These are phyloP conservation scores for Coleophoma eucalyptorum DNA, from an alignment of 2,329 filamentous ascomycete species.

Conservation along the genomic window DNA sequence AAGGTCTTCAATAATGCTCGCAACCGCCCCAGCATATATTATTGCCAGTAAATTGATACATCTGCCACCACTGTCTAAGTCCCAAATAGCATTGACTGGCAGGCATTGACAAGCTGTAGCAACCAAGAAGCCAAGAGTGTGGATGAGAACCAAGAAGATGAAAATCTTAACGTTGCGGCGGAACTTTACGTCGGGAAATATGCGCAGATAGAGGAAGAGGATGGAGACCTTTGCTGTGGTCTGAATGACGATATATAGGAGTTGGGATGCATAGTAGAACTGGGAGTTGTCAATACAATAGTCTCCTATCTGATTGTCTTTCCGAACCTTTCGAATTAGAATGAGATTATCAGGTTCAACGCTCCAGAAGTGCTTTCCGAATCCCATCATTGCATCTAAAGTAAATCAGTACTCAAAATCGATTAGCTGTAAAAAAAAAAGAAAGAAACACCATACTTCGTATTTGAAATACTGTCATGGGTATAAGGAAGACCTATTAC, in stretches of 20 bases:
- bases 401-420: background rate
- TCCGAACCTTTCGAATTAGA: constrained; percentile 10
- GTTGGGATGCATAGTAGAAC: constrained; percentile 15
- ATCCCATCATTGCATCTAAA: constrained; percentile 10
- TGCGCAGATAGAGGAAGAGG: constrained; percentile 14
- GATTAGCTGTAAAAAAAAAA: background rate
- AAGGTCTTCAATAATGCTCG: constrained; percentile 66
- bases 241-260: constrained; percentile 14
- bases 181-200: constrained; percentile 12
- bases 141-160: constrained; percentile 5
- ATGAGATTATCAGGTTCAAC: constrained; percentile 7
- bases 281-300: constrained; percentile 1
- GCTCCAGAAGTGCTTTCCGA: constrained; percentile 14
- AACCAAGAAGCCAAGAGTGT: constrained; percentile 6
- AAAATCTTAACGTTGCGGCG: constrained; percentile 4
- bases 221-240: constrained; percentile 17
- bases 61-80: constrained; percentile 16
- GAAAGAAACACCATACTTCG: constrained; percentile 6
- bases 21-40: constrained; percentile 61
- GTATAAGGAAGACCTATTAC: constrained; percentile 11
- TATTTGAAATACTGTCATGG: constrained; percentile 10
- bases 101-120: constrained; percentile 10
- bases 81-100: constrained; percentile 9
- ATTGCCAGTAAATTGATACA: constrained; percentile 62
- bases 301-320: background rate